Percentiles rank a stretch among this genome's conserved stretches.
phyloP scores from a whole-genome alignment of 306 rosid species.

The Urtica urens region DNA sequence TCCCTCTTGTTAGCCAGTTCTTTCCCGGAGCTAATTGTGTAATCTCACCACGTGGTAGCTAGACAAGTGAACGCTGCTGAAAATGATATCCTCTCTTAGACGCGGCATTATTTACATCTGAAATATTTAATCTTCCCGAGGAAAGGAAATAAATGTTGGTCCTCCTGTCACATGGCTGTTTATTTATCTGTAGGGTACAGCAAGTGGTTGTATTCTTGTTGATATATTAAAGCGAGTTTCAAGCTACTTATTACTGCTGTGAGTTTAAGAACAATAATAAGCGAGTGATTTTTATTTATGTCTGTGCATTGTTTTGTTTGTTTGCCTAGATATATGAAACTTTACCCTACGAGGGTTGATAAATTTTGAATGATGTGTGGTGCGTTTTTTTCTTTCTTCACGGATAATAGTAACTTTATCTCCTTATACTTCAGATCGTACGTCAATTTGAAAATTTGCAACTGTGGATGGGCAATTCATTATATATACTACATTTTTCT shows the following conservation, averaged over 20 bases:
- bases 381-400: no score
- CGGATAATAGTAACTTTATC: no score
- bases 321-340: neutral
- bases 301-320: neutral
- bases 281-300: neutral
- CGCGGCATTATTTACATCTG: neutral
- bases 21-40: no score
- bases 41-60: no score
- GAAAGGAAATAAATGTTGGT: neutral
- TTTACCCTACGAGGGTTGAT: no score
- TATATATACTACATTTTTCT: no score
- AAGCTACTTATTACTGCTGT: neutral
- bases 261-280: neutral
- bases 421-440: no score
- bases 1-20: no score
- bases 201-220: neutral
- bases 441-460: no score
- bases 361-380: no score
- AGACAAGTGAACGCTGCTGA: no score
- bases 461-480: no score
- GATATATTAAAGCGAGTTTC: neutral
- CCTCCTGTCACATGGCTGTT: neutral
- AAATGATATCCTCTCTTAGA: neutral
- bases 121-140: neutral
- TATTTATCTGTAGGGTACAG: neutral